These are phyloP conservation scores for Saccharomycopsis javanensis DNA, from an alignment of 805 yeast species.

Conservation along the genomic window DNA sequence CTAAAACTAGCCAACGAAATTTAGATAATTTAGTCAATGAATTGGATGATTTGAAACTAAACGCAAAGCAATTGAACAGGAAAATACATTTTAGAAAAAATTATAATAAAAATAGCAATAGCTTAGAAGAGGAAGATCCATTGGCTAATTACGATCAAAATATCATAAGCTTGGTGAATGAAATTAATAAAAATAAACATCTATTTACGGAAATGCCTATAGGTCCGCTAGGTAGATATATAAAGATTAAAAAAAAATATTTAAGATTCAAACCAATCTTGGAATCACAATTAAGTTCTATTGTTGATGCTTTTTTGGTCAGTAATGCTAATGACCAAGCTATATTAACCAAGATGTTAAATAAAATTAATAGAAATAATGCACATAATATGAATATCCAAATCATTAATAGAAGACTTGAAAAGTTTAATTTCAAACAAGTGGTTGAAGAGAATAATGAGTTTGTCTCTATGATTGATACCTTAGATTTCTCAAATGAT, in stretches of 20 bases:
- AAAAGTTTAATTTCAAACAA: conserved; percentile 42
- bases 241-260: conserved; percentile 46
- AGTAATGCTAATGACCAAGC: neutral
- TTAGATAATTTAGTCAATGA: neutral
- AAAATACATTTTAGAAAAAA: neutral
- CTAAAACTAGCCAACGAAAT: neutral
- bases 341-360: neutral
- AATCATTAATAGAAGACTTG: conserved; percentile 44
- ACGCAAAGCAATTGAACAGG: neutral
- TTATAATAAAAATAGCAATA: neutral
- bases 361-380: conserved; percentile 49
- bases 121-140: neutral
- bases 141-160: neutral
- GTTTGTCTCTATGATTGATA: conserved; percentile 48
- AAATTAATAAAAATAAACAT: neutral
- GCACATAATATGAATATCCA: conserved; percentile 28
- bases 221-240: conserved; percentile 70
- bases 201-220: conserved; percentile 45
- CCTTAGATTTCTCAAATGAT: conserved; percentile 44
- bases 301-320: conserved; percentile 59
- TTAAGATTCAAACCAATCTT: conserved; percentile 50
- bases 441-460: conserved; percentile 23
- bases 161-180: neutral
- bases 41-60: neutral
- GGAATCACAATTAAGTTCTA: conserved; percentile 42